These are phyloP conservation scores for Aspergillus sp. DNA, from an alignment of 2,329 filamentous ascomycete species.

Conservation along the genomic window DNA sequence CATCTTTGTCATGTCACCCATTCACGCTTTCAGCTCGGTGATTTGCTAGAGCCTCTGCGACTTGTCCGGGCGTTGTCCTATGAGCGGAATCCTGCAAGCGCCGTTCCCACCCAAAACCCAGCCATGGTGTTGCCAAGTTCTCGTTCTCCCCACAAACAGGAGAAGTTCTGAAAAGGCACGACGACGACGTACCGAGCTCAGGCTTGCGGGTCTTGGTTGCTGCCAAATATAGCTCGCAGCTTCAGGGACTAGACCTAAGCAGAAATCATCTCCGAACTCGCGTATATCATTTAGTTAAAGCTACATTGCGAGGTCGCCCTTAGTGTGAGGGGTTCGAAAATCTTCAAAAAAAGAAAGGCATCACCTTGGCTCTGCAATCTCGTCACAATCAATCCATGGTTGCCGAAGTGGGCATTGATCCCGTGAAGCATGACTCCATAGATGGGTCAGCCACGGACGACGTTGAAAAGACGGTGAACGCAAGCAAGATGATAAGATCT, in stretches of 20 bases:
- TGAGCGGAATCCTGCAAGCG: constrained; percentile 31
- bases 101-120: constrained; percentile 21
- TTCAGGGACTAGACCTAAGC: constrained; percentile 14
- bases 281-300: neutral
- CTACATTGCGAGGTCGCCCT: neutral
- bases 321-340: constrained; percentile 2
- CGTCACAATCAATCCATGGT: constrained; percentile 19
- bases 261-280: constrained; percentile 13
- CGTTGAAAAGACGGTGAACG: constrained; percentile 13
- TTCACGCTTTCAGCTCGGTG: constrained; percentile 1
- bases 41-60: constrained; percentile 19
- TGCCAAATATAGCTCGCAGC: constrained; percentile 20
- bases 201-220: neutral
- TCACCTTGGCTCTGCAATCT: constrained; percentile 20
- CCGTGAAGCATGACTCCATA: constrained; percentile 3
- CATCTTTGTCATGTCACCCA: neutral
- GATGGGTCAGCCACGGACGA: neutral
- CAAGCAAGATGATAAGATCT: neutral
- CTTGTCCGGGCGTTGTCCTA: constrained; percentile 20
- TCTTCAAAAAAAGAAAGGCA: constrained; percentile 8
- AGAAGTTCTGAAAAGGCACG: neutral
- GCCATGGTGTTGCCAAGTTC: constrained; percentile 11
- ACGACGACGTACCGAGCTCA: neutral
- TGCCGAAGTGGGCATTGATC: constrained; percentile 5
- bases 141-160: constrained; percentile 2